Percentiles rank a stretch among this genome's conserved stretches.
Evolutionary conservation across 2,329 filamentous ascomycete species (phyloP).

Genomic region (Aspergillus pseudotamarii): DNA sequence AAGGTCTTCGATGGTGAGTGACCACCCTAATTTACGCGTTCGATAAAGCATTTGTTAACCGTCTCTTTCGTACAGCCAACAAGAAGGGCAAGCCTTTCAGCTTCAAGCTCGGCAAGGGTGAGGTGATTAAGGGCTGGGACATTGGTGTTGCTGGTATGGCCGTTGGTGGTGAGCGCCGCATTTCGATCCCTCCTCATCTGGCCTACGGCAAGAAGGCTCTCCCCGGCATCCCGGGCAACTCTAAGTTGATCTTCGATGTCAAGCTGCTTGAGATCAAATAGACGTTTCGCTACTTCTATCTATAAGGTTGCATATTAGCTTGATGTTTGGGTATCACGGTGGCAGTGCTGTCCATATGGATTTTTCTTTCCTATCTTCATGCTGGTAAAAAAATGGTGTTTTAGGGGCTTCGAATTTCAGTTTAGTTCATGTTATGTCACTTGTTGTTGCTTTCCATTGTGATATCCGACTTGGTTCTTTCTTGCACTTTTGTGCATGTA

Average conservation of each 20-base stretch:
- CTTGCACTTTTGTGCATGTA: slow-evolving; percentile 30
- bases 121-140: slow-evolving; percentile 99
- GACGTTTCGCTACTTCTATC: slow-evolving; percentile 28
- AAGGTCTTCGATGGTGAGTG: slow-evolving; percentile 90
- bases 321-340: slow-evolving; percentile 3
- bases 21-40: not conserved
- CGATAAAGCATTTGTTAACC: slow-evolving; percentile 8
- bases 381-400: slow-evolving; percentile 22
- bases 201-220: slow-evolving; percentile 85
- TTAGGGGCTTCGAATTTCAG: slow-evolving; percentile 31
- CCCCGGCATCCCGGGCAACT: slow-evolving; percentile 88
- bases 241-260: slow-evolving; percentile 87
- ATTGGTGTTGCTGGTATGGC: slow-evolving; percentile 90
- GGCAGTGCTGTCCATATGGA: slow-evolving; percentile 11
- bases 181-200: slow-evolving; percentile 83
- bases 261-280: slow-evolving; percentile 85
- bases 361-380: slow-evolving; percentile 15
- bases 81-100: slow-evolving; percentile 98
- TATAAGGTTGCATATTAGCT: slow-evolving; percentile 3
- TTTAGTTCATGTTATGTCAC: slow-evolving; percentile 18
- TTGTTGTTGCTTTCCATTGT: slow-evolving; percentile 20
- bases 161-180: slow-evolving; percentile 87
- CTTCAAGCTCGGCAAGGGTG: slow-evolving; percentile 90
- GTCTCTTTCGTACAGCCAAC: slow-evolving; percentile 65
- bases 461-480: slow-evolving; percentile 43